Evolutionary conservation across 2,329 filamentous ascomycete species (phyloP), one percentile per base, ranked within the genome.

Genomic region (Paracoccidioides brasiliensis): DNA sequence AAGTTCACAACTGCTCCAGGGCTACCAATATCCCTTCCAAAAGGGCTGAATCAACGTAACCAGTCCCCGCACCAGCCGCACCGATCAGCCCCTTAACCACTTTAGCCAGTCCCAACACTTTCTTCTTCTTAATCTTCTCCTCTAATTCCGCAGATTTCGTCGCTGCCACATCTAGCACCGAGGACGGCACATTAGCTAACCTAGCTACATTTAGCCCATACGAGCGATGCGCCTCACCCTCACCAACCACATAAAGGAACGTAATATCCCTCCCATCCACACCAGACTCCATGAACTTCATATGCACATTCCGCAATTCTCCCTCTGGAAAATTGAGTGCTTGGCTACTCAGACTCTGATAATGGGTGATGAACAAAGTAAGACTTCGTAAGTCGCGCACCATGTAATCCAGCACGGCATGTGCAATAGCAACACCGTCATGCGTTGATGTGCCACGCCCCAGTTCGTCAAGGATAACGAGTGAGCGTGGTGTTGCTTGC

Each of bases 291-390:
- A 80, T 82, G 70, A 98, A 98, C 53, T 81, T 82, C 91, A 98
- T 97, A 68, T 98, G 93, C 49, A 96, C 88, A 68, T 97, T 97
- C 63, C 79, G 82, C 62, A 96, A 68, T 64, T 82, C 85, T 1
- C 78, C 77, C 5, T 76, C 69, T 12, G 76, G 75, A 57, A 94
- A 86, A 1, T 81, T 82, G 32, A 83, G 79, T 8, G 84, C 85
- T 59, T 95, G 78, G 8, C 83, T 82, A n/a, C 80, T 77, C 0
- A 98, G 80, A 61, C 84, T 85, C 72, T 98, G 93, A 70, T 98
- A 98, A 72, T 98, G 93, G 3, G 93, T 98, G 69, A 98, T 95
- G 75, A 98, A 98, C 44, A 98, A 77, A 5, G 89, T 95, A 49
- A 96, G 77, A 59, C 88, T 88, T 54, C 79, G 78, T 0, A 84